Evolutionary conservation across 768 basidiomycete species (phyloP).

Genomic region (Dioszegia hungarica): DNA sequence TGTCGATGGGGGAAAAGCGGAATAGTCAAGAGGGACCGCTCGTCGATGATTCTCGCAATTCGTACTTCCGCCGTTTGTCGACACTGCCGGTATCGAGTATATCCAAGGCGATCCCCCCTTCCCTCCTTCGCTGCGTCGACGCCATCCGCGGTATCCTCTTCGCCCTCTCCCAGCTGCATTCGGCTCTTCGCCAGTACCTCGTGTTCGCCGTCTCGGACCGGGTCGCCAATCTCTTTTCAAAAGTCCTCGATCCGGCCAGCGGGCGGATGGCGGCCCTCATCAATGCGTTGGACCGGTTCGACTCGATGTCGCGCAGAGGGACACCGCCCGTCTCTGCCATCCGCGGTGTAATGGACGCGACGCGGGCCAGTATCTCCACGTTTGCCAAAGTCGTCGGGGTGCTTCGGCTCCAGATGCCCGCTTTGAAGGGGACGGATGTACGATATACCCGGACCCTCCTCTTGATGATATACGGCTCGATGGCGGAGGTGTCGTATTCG

Average conservation of each 20-base stretch:
- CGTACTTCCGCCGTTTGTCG: conserved; percentile 90
- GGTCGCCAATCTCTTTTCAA: conserved; percentile 63
- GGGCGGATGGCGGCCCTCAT: conserved; percentile 76
- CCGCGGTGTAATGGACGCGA: conserved; percentile 71
- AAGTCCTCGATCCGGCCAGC: conserved; percentile 76
- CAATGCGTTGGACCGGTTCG: conserved; percentile 83
- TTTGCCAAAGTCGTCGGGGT: conserved; percentile 86
- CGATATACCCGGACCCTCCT: conserved; percentile 82
- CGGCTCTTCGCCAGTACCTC: conserved; percentile 80
- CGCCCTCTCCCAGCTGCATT: conserved; percentile 83
- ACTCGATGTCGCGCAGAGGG: conserved; percentile 63
- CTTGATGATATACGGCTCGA: conserved; percentile 79
- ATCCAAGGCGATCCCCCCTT: conserved; percentile 63
- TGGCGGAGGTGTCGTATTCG: conserved; percentile 76
- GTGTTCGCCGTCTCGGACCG: conserved; percentile 77
- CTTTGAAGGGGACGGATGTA: conserved; percentile 66
- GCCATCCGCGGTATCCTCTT: conserved; percentile 89
- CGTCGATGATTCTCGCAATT: conserved; percentile 75
- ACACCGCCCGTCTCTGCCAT: conserved; percentile 69
- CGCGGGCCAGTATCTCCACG: conserved; percentile 73
- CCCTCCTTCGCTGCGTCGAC: conserved; percentile 69
- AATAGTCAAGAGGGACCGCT: conserved; percentile 31
- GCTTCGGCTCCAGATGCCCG: conserved; percentile 61
- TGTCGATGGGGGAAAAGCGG: background rate
- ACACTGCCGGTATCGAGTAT: conserved; percentile 62